Base-by-base conservation (phyloP, 331 rosid species). In the Rhamnella rubrinervis region DNA sequence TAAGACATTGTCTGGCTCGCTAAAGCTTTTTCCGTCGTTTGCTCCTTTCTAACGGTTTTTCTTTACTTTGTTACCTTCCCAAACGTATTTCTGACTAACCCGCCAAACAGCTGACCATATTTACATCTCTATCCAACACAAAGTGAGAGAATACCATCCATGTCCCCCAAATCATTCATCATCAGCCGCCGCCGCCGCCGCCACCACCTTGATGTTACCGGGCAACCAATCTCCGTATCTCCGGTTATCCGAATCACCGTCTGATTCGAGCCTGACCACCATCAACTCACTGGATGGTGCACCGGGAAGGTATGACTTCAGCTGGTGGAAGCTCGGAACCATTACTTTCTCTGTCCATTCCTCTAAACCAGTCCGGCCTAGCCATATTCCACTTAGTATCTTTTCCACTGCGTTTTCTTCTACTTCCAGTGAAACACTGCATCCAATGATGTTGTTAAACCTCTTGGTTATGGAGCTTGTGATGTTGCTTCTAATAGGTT, bases 341-440 rank as follows among this genome's bases (percentile, higher is more conserved):
- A 93, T 59, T 44, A 79, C 87, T 55, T 80, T 89, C 55, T 87
- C 98, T 56, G 77, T 75, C 97, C 97, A 93, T 80, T 87, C 96
- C 46, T 89, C 92, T 28, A 89, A 52, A 50, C 86, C 77, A 41
- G 82, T 83, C 78, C 73, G 77, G 60, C 95, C 92, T 19, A 84
- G 41, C 96, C 96, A 91, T 44, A 91, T 83, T 19, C 96, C 96
- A 3, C 92, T 73, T 0, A 87, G 59, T 73, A 93, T 91, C 84
- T 89, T 93, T 55, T 86, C 92, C 14, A 89, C 83, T 3, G 90
- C 92, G 25, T 75, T 87, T 47, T 83, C 96, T 44, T 87, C 86
- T 26, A 93, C 73, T 75, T 93, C 98, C 21, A 93, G 69, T 2
- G 84, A 58, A 25, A 83, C 52, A 51, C 81, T 71, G 9, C 75